Evolutionary conservation across 148 eudicot genomes (phyloP), one percentile per base, ranked within the genome.

Genomic region (Cornus suecica): DNA sequence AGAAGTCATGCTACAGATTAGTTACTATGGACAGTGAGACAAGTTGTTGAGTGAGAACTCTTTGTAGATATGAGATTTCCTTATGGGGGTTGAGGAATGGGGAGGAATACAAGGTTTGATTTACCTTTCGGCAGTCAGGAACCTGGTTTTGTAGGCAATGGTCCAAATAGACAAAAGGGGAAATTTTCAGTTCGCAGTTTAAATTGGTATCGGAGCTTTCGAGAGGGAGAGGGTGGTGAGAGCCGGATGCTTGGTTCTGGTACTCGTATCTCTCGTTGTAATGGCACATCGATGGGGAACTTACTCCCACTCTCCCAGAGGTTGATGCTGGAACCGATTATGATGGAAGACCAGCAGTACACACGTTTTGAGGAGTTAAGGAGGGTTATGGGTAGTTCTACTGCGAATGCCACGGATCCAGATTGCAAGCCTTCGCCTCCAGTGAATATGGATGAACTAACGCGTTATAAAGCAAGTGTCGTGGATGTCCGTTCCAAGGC

Each of bases 141-240:
- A 65, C 70, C 89, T 8, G 84, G 86, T 64, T 86, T 84, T 77
- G 73, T 80, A 8, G 91, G 91, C 64, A 84, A 66, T 82, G 86
- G 82, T 75, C 71, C 85, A 37, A 87, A 79, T 82, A 90, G 90
- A 63, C 88, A 84, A 72, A 83, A 90, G 71, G 93, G 89, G 45
- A 79, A 71, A 74, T 80, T 85, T 77, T 56, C 87, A 41, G 89
- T 84, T 74, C 81, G 86, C 70, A 84, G 68, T 84, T 77, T 92
- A 81, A 95, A 88, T 80, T 88, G 95, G 87, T 80, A 92, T 37
- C 89, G 93, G 68, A 94, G 94, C 86, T 94, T 92, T 42, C 83
- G 98, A 25, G 97, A 92, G 82, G 87, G 98, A 25, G 97, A 92
- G 82, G 87, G 83, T 74, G 78, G 77, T 74, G 97, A 89, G 71